phyloP scores from a whole-genome alignment of 2,329 filamentous ascomycete genomes.

The Pseudocercospora fuligena region DNA sequence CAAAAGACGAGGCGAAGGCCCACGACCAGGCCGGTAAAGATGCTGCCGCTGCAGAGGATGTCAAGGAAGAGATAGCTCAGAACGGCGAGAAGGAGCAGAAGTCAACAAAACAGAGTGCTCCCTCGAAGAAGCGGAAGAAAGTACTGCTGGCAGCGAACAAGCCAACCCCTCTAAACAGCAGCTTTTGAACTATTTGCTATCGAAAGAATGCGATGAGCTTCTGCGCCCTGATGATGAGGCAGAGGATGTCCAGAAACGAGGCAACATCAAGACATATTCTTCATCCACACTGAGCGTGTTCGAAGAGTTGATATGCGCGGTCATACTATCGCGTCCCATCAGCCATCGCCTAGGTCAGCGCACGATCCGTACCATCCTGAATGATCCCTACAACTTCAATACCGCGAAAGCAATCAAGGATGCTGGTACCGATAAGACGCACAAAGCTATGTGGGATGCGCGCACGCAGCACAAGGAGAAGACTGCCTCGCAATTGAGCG shows the following conservation, averaged over 20 bases:
- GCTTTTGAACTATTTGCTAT: constrained; percentile 43
- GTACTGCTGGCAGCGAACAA: constrained; percentile 28
- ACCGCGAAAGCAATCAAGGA: constrained; percentile 41
- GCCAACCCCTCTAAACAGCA: constrained; percentile 34
- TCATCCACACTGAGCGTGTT: constrained; percentile 45
- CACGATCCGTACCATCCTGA: constrained; percentile 51
- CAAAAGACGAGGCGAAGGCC: background rate
- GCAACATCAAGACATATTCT: constrained; percentile 41
- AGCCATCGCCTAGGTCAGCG: constrained; percentile 51
- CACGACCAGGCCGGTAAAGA: background rate
- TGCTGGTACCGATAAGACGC: constrained; percentile 45
- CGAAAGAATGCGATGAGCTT: constrained; percentile 36
- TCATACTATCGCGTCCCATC: constrained; percentile 52
- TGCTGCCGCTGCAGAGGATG: background rate
- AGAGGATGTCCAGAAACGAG: constrained; percentile 34
- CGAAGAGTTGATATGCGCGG: constrained; percentile 52
- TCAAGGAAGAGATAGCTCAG: background rate
- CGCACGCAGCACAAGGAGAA: constrained; percentile 54
- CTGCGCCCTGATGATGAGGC: constrained; percentile 43
- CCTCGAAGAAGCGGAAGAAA: constrained; percentile 23
- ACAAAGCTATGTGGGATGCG: constrained; percentile 49
- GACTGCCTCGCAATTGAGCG: constrained; percentile 48
- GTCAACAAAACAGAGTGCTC: background rate
- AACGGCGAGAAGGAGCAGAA: background rate
- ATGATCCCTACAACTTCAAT: constrained; percentile 48